Percentiles rank a stretch among this genome's conserved stretches.
Conservation (phyloP, 257 asterid genomes). For the Nicotiana tabacum region DNA sequence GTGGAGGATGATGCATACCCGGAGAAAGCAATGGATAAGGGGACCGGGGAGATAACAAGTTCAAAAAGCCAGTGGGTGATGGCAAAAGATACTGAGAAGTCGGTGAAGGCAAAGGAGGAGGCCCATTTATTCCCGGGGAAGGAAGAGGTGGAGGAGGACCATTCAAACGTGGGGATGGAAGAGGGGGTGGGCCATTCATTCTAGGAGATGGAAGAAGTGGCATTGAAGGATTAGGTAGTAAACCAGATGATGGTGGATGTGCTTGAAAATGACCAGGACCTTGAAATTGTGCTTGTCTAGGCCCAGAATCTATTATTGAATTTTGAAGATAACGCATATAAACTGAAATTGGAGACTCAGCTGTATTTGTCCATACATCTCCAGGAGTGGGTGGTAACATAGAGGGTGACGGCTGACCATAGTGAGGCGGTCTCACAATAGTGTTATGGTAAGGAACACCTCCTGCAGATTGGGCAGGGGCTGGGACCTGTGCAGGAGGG, state of each 20-base stretch:
- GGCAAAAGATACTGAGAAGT: constrained; percentile 79
- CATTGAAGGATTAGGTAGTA: constrained; percentile 37
- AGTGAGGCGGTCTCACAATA: constrained; percentile 50
- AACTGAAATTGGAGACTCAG: constrained; percentile 83
- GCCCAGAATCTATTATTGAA: constrained; percentile 57
- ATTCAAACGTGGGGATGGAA: constrained; percentile 39
- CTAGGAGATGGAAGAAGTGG: constrained; percentile 46
- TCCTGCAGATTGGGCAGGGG: constrained; percentile 30
- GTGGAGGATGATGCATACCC: constrained; percentile 63
- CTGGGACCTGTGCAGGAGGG: constrained; percentile 33
- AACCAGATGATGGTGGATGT: constrained; percentile 25
- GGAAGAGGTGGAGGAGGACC: constrained; percentile 52
- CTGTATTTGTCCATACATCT: constrained; percentile 67
- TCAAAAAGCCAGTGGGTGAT: constrained; percentile 70
- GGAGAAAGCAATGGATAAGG: constrained; percentile 85
- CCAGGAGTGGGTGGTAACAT: constrained; percentile 49
- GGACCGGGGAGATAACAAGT: constrained; percentile 69
- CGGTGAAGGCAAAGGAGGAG: constrained; percentile 73
- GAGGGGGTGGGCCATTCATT: constrained; percentile 36
- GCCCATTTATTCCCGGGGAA: constrained; percentile 51
- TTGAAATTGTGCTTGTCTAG: constrained; percentile 32
- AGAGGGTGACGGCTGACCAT: constrained; percentile 50
- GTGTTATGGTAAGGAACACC: constrained; percentile 42
- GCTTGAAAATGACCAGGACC: constrained; percentile 30
- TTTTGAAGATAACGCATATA: constrained; percentile 86